Evolutionary conservation across 2,329 filamentous ascomycete species (phyloP), one percentile per base, ranked within the genome.

Genomic region (Epicoccum sorghinum): DNA sequence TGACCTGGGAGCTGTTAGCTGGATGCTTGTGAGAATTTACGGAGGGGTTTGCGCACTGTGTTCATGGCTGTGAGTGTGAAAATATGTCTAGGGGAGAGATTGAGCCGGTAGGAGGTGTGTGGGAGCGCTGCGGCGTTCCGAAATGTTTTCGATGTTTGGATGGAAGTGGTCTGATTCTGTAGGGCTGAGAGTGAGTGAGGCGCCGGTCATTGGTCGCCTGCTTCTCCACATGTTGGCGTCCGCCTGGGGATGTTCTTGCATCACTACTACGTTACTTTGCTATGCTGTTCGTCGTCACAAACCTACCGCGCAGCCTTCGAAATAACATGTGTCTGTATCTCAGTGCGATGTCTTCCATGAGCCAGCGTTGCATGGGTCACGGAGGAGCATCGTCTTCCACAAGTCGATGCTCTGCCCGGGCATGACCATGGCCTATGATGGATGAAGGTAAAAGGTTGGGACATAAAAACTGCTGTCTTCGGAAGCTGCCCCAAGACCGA

Each of bases 1-100:
- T 77, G 56, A 85, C 78, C 82, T 85, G 66, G 3, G n/a, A n/a
- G 38, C 32, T 54, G 52, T 72, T 61, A 68, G 62, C n/a, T 46
- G 18, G 30, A 9, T 3, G 7, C 38, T 18, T 42, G 35, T 4
- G 7, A 4, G 6, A 24, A 13, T 32, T 9, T 18, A 18, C 18
- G 23, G 8, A 6, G n/a, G 37, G 12, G 7, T 22, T 27, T 38
- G 66, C 80, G 62, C 75, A 82, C 81, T 46, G 81, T 83, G 69
- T 83, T 83, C 81, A 83, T 83, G 53, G 29, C 73, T 18, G 36
- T 4, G 37, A 23, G 4, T 47, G 22, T 37, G 6, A 12, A 18
- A 22, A n/a, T 12, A 8, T 29, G 18, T 8, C 9, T 3, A 32
- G 40, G 14, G 12, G 14, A 14, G 24, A 24, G 40, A 42, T 54